Evolutionary conservation across 2,329 filamentous ascomycete species (phyloP).

Genomic region (Colletotrichum falcatum): DNA sequence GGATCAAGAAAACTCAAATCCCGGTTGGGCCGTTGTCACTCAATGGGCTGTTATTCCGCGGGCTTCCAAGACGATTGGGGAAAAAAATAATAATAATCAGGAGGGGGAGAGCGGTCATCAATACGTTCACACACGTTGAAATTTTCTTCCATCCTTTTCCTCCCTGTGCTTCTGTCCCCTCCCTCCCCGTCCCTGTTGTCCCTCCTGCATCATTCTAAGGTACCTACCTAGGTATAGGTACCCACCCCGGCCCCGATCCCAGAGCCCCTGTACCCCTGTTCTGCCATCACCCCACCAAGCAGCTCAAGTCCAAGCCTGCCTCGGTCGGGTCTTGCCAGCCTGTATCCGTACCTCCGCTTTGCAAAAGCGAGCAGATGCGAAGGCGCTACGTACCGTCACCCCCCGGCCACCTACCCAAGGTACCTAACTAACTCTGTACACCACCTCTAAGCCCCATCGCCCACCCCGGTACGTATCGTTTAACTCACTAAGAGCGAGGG

Average conservation of each 20-base stretch:
- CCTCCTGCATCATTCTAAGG: slow-evolving; percentile 14
- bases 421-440: too few relatives aligned
- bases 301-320: slow-evolving; percentile 30
- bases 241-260: slow-evolving; percentile 25
- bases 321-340: slow-evolving; percentile 30
- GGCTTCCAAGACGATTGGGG: slow-evolving; percentile 13
- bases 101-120: slow-evolving; percentile 16
- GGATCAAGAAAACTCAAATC: slow-evolving; percentile 20
- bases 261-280: slow-evolving; percentile 24
- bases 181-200: neutral
- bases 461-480: slow-evolving; percentile 10
- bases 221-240: neutral
- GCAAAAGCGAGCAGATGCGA: slow-evolving; percentile 17
- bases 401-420: too few relatives aligned
- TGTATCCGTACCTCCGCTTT: slow-evolving; percentile 26
- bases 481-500: slow-evolving; percentile 19
- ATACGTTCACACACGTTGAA: slow-evolving; percentile 7
- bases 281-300: slow-evolving; percentile 1
- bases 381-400: slow-evolving; percentile 17
- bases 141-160: slow-evolving; percentile 14
- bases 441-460: slow-evolving; percentile 20
- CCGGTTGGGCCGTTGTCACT: slow-evolving; percentile 19
- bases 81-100: neutral
- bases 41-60: slow-evolving; percentile 20
- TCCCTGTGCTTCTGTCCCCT: slow-evolving; percentile 3